Evolutionary conservation across 192 early-diverging fungal genomes (phyloP), one percentile per base, ranked within the genome.

Genomic region (Geranomyces variabilis): DNA sequence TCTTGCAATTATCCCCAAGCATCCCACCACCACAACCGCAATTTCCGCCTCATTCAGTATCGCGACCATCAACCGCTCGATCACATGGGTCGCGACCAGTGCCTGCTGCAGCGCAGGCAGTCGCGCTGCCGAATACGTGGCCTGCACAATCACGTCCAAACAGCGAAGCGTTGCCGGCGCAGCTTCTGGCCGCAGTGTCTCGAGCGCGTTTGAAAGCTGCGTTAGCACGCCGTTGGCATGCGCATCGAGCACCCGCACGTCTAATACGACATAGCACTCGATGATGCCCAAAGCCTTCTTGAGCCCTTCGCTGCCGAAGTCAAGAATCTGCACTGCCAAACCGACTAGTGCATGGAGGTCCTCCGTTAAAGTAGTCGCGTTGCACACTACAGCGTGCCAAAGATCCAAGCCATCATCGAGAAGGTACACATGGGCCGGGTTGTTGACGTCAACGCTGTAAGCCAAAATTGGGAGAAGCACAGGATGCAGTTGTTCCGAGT

Each of bases 381-480:
- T 92, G 81, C 91, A 90, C 14, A 97, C n/a, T 0, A 89, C 86
- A 4, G 89, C 87, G 47, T 87, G 84, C 96, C 94, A 96, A 17
- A 97, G 81, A 63, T 95, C 93, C n/a, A 96, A 80, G 1, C 88
- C 92, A 66, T 97, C 96, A 68, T 96, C 96, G 28, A 95, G 82
- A 63, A 97, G 66, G 60, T 94, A 96, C 7, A 93, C 79, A 78
- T 93, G 90, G 1, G 83, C 87, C 21, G 66, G 80, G 58, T 76
- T 76, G 46, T 72, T 82, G 0, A 86, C 81, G 59, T 93, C 84
- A 14, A 93, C 76, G 77, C 93, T 93, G 63, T 91, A 84, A 26
- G 84, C 78, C 33, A 97, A 79, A 57, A 96, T 79, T 0, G 93
- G 92, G 63, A 91, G 77, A 8, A 95, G 83, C 71, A 94, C 82